Percentiles rank a stretch among this genome's conserved stretches.
phyloP scores from a whole-genome alignment of 148 eudicot species.

The Mesembryanthemum crystallinum region DNA sequence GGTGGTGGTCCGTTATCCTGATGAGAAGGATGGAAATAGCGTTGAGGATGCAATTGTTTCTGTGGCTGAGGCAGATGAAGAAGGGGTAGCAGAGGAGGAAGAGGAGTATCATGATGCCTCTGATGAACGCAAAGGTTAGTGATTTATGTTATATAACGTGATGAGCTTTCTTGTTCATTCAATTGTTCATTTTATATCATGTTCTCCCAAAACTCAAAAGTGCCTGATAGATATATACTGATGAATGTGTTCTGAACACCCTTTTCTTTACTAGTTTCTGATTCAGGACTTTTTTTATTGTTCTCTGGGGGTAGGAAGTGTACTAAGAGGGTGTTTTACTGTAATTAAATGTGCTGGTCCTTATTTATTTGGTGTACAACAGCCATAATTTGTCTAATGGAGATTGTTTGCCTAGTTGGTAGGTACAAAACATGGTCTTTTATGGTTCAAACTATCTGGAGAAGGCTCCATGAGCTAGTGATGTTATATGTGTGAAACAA shows the following conservation, averaged over 20 bases:
- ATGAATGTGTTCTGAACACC: not conserved
- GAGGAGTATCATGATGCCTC: constrained; percentile 70
- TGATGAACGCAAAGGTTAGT: constrained; percentile 62
- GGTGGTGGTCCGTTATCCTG: constrained; percentile 83
- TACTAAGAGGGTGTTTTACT: not conserved
- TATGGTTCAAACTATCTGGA: no score
- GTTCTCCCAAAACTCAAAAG: not conserved
- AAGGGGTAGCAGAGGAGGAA: constrained; percentile 42
- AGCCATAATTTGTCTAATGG: not conserved
- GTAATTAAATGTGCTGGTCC: not conserved
- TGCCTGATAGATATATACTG: not conserved
- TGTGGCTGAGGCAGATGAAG: constrained; percentile 41
- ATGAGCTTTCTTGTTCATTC: not conserved
- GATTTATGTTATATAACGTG: not conserved
- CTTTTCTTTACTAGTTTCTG: not conserved
- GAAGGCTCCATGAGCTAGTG: no score
- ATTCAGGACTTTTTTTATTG: not conserved
- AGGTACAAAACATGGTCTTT: no score
- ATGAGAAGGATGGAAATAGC: constrained; percentile 63
- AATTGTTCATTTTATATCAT: not conserved
- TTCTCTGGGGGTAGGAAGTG: no score
- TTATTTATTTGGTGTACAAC: not conserved
- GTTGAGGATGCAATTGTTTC: constrained; percentile 45
- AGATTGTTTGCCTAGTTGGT: not conserved
- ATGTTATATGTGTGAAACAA: no score